Base-by-base conservation (phyloP, 1,284 basidiomycete genomes). In the Melampsora abietis-canadensis region DNA sequence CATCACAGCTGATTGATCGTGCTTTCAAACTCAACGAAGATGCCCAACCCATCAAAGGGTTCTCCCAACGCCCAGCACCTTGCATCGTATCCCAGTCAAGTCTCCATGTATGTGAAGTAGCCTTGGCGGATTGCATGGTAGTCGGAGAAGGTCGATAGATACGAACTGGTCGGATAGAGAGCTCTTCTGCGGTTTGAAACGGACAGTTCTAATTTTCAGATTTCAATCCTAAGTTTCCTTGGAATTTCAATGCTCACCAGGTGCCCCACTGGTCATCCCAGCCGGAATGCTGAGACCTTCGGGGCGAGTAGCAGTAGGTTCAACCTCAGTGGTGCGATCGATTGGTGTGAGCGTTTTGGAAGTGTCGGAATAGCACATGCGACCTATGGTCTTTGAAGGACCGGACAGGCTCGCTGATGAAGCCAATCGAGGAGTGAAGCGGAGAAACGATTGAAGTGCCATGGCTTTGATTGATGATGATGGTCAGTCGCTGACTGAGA, bases 21-120 rank as follows among this genome's bases (percentile, higher is more conserved):
- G 54, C 24, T 15, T 7, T 57, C 54, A 30, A 30, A 57, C 54
- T 57, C 54, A 57, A 92, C 91, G 89, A 91, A 83, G 89, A 91
- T 0, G 94, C 94, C 87, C 88, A 98, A 73, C 95, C 95, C 92
- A 98, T 98, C 79, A 98, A 83, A n/a, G 93, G 92, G 82, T 98
- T 98, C 86, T 97, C 94, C 95, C 95, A 98, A 76, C 95, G 87
- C 15, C 91, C 94, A 44, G 87, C 89, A 59, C 94, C 92, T 78
- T 88, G 88, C 21, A 98, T 84, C 76, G 89, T 89, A 80, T 98
- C 95, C 85, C 90, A 98, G 83, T 98, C 95, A 80, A 98, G 88
- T 78, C 92, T 86, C 95, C 95, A 98, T 79, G 90, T 87, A 79
- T 89, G 87, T 27, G 89, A 89, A 83, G 95, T 94, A 66, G 88